Evolutionary conservation across 1,139 yeast genomes (phyloP), one percentile per base, ranked within the genome.

Genomic region (Suhomyces panamericanus): DNA sequence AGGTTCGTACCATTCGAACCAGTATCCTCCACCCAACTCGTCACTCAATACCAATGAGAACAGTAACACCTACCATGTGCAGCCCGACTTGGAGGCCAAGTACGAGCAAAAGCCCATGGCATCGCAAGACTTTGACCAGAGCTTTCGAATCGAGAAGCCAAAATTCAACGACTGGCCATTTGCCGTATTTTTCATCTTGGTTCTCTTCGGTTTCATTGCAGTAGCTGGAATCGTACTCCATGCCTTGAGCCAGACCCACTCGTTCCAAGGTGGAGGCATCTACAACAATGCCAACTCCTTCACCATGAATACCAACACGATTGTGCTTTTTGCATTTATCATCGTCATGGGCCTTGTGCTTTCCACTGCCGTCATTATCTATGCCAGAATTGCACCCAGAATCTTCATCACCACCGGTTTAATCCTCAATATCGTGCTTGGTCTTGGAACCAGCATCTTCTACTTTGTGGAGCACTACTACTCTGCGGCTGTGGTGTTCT

Each of bases 401-500:
- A 62, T 76, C 41, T 91, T 90, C 62, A 87, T 91, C 54, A 77
- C 80, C 46, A 66, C 81, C 22, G 88, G 95, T 3, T 77, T 89
- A 55, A 70, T 87, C 26, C 65, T 83, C 40, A 89, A 88, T 57
- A 72, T 87, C 27, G 58, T 83, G 1, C 63, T 87, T 46, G 91
- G 95, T 1, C 57, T 88, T 30, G 96, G 87, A 12, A 83, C 96
- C 6, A 79, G 89, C 7, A 80, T 88, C 50, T 85, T 80, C 64
- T 88, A 86, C 60, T 74, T 87, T 57, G 80, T 75, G 2, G 66
- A 70, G 49, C 68, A 73, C 31, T 85, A 87, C 62, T 88, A 83
- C 69, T 83, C 90, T 9, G 91, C 95, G 0, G 96, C 89, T 4
- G 71, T 87, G 51, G 90, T 87, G 34, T 85, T 85, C 52, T 66